Conservation (phyloP, 106 monocot species). For the Triglochin maritima region DNA sequence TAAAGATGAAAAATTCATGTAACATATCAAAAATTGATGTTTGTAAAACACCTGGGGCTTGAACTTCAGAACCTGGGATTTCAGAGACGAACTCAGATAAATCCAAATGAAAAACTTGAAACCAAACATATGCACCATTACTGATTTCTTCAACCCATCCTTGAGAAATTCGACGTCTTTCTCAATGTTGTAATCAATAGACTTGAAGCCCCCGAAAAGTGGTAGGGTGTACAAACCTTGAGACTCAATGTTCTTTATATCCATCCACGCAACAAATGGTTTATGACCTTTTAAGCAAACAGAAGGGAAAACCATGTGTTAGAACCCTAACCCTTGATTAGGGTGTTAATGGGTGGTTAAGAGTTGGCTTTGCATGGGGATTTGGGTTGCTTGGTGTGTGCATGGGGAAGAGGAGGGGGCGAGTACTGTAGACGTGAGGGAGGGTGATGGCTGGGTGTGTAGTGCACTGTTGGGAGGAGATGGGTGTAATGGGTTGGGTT, state of each 20-base stretch:
- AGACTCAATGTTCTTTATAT: constrained; percentile 79
- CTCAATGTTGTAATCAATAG: constrained; percentile 21
- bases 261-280: constrained; percentile 85
- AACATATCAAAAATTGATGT: background rate
- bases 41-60: background rate
- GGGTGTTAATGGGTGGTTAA: no score
- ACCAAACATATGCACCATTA: constrained; percentile 47
- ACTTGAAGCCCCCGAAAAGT: constrained; percentile 49
- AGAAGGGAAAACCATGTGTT: background rate
- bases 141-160: constrained; percentile 52
- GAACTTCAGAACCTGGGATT: constrained; percentile 14
- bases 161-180: constrained; percentile 65
- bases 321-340: no score
- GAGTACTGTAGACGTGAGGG: no score
- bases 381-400: no score
- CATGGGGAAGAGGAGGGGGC: no score
- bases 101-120: constrained; percentile 52
- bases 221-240: constrained; percentile 41
- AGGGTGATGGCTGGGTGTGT: no score
- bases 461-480: no score
- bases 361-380: no score
- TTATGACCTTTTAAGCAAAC: constrained; percentile 52
- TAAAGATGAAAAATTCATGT: background rate
- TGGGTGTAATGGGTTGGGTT: no score
- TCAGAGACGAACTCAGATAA: constrained; percentile 36